Evolutionary conservation across 2,329 filamentous ascomycete genomes (phyloP).

Genomic region (Aureobasidium mangrovei): DNA sequence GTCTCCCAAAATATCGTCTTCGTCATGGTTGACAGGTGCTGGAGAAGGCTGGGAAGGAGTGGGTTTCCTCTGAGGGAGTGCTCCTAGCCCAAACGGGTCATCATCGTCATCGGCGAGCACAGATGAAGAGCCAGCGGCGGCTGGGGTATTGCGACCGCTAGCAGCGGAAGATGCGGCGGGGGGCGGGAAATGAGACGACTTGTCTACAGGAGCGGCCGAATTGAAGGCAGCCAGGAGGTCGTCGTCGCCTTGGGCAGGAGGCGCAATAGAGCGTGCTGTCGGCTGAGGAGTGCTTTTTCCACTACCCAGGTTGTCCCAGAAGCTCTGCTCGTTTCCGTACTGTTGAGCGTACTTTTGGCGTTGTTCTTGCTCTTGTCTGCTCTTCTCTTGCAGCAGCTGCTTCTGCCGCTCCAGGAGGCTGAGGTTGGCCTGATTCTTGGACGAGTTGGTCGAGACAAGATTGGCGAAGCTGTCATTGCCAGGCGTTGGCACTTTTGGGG

Average conservation of each 20-base stretch:
- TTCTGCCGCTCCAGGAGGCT: slow-evolving; percentile 56
- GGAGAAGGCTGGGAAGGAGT: slow-evolving; percentile 16
- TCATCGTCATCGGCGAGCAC: slow-evolving; percentile 55
- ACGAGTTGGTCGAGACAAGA: slow-evolving; percentile 55
- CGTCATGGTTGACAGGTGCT: slow-evolving; percentile 31
- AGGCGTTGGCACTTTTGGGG: slow-evolving; percentile 43
- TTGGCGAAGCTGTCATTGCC: slow-evolving; percentile 67
- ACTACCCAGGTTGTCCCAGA: slow-evolving; percentile 65
- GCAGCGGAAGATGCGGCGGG: slow-evolving; percentile 22
- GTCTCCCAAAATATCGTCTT: slow-evolving; percentile 56
- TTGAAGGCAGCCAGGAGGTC: slow-evolving; percentile 56
- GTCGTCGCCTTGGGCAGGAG: slow-evolving; percentile 30
- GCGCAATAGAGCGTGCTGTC: slow-evolving; percentile 21
- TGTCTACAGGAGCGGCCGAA: slow-evolving; percentile 49
- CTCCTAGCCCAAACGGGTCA: slow-evolving; percentile 74
- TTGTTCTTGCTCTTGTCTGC: slow-evolving; percentile 65
- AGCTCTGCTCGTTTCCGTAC: slow-evolving; percentile 61
- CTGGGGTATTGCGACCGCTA: slow-evolving; percentile 36
- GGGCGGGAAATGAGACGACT: slow-evolving; percentile 51
- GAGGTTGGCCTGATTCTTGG: slow-evolving; percentile 59
- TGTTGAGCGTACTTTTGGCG: slow-evolving; percentile 63
- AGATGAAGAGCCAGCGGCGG: background rate
- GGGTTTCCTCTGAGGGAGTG: slow-evolving; percentile 18
- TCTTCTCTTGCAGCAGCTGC: slow-evolving; percentile 68
- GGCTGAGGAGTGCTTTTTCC: slow-evolving; percentile 38